phyloP scores from a whole-genome alignment of 1,284 basidiomycete genomes.

The Psilocybe mexicana region DNA sequence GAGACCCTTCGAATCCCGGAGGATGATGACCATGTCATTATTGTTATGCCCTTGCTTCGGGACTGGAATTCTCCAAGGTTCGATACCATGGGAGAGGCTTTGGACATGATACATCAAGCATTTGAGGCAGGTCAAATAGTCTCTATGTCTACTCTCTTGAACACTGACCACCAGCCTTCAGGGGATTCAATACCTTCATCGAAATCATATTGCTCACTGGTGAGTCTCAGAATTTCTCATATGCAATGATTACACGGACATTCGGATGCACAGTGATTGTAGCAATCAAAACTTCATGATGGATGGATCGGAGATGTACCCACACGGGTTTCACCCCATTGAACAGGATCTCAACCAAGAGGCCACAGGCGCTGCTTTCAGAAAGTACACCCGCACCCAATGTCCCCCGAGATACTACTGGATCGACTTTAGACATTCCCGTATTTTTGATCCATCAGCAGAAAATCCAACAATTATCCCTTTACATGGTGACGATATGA shows the following conservation, averaged over 20 bases:
- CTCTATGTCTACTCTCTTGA: not conserved
- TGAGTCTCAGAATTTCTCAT: constrained; percentile 9
- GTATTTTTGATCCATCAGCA: constrained; percentile 22
- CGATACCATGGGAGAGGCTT: constrained; percentile 32
- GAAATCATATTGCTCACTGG: constrained; percentile 40
- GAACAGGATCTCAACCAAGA: constrained; percentile 20
- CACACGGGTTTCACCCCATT: constrained; percentile 29
- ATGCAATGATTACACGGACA: too few species aligned
- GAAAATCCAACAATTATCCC: constrained; percentile 5
- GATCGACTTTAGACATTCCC: constrained; percentile 33
- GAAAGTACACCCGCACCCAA: constrained; percentile 26
- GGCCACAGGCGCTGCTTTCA: constrained; percentile 17
- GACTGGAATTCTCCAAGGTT: constrained; percentile 24
- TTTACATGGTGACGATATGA: constrained; percentile 17
- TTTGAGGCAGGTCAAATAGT: constrained; percentile 26
- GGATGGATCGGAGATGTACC: constrained; percentile 30
- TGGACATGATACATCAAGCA: constrained; percentile 25
- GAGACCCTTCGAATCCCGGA: constrained; percentile 30
- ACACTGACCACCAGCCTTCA: constrained; percentile 12
- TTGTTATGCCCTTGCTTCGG: constrained; percentile 34
- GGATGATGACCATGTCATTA: constrained; percentile 17
- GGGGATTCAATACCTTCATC: constrained; percentile 42
- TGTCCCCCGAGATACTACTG: constrained; percentile 33
- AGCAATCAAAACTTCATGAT: constrained; percentile 37
- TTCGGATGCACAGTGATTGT: constrained; percentile 30